Conservation (phyloP, 2,329 filamentous ascomycete species). For the Cercospora zeina region DNA sequence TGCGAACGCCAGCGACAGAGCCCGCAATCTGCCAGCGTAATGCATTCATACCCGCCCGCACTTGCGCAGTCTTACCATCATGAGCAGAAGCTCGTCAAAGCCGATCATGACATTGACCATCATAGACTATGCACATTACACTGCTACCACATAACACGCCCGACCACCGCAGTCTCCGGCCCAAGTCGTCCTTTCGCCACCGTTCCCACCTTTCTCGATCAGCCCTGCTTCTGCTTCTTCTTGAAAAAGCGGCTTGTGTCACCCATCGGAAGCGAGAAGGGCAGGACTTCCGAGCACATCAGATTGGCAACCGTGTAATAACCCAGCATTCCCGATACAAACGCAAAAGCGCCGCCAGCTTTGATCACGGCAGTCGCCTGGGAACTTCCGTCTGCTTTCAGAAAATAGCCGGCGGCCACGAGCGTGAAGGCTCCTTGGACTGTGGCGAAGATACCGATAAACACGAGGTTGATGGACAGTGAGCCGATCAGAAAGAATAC, state of each 20-base stretch:
- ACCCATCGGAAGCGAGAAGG: constrained; percentile 46
- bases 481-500: constrained; percentile 51
- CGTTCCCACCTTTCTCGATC: neutral
- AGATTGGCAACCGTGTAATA: constrained; percentile 50
- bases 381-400: constrained; percentile 47
- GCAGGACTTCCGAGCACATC: constrained; percentile 45
- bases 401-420: constrained; percentile 50
- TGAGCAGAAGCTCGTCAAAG: neutral
- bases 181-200: neutral
- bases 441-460: constrained; percentile 52
- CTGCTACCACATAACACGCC: neutral
- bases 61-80: no score
- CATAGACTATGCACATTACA: neutral
- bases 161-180: neutral
- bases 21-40: no score
- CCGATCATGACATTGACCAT: neutral
- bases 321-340: constrained; percentile 50
- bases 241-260: constrained; percentile 47
- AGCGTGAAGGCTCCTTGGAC: constrained; percentile 50
- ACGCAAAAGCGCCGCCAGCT: constrained; percentile 51
- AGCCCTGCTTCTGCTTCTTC: constrained; percentile 33
- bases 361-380: constrained; percentile 45
- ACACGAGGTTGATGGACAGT: constrained; percentile 50
- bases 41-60: no score
- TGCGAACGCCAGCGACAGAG: no score